These are phyloP conservation scores for Annulohypoxylon bovei DNA, from an alignment of 495 filamentous ascomycete species.

Conservation along the genomic window DNA sequence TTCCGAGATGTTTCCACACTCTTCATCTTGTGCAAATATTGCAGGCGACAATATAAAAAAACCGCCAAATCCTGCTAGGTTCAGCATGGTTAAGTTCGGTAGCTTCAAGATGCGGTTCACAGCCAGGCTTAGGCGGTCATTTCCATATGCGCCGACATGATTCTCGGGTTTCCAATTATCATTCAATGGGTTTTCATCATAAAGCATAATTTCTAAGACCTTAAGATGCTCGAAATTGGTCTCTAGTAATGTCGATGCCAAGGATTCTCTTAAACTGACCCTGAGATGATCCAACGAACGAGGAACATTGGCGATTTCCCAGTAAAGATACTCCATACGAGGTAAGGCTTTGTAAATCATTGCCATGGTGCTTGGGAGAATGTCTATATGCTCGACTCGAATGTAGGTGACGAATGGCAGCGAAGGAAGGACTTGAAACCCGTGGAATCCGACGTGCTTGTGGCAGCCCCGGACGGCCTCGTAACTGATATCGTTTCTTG, in stretches of 20 bases:
- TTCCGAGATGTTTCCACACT: background rate
- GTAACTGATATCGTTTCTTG: background rate
- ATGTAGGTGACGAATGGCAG: background rate
- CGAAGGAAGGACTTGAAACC: background rate
- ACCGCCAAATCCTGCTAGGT: background rate
- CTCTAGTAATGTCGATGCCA: background rate
- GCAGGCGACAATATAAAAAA: background rate
- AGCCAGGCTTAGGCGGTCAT: conserved; percentile 9
- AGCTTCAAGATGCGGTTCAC: conserved; percentile 16
- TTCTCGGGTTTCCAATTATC: conserved; percentile 14
- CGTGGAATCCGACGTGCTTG: conserved; percentile 4
- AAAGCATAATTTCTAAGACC: background rate
- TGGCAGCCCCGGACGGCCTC: background rate
- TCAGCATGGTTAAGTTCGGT: background rate
- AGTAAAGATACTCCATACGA: background rate
- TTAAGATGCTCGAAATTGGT: conserved; percentile 1
- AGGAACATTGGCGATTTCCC: background rate
- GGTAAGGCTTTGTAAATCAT: conserved; percentile 8
- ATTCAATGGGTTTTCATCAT: background rate
- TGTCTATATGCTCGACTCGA: background rate
- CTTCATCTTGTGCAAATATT: conserved; percentile 4
- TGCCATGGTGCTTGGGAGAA: background rate
- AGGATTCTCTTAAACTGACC: background rate
- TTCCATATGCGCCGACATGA: background rate
- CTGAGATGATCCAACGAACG: background rate